phyloP scores from a whole-genome alignment of 2,329 filamentous ascomycete species.

The Sporothrix mexicana region DNA sequence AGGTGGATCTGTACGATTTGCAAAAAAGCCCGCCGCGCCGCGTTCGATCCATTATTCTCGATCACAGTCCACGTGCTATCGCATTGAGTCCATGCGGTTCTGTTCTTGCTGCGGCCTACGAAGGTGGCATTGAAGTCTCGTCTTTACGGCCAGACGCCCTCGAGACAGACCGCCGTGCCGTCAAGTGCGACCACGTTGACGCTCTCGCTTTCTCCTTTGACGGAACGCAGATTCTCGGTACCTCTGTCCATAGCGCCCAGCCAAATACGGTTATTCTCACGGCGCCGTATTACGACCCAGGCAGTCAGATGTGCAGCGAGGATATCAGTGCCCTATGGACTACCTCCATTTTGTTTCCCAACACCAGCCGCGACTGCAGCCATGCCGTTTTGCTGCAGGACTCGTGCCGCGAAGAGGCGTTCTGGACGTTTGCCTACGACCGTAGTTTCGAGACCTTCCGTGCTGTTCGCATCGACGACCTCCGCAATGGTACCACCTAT shows the following conservation, averaged over 20 bases:
- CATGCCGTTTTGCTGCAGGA: constrained; percentile 74
- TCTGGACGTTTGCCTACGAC: constrained; percentile 81
- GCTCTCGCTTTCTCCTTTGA: constrained; percentile 76
- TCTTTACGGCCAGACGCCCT: constrained; percentile 70
- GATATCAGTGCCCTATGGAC: constrained; percentile 80
- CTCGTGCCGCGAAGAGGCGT: constrained; percentile 66
- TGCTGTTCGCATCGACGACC: constrained; percentile 75
- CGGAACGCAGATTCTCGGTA: constrained; percentile 78
- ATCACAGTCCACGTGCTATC: constrained; percentile 78
- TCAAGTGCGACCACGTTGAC: constrained; percentile 80
- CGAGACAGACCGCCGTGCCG: constrained; percentile 71
- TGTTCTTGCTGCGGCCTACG: constrained; percentile 83
- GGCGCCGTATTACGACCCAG: constrained; percentile 78
- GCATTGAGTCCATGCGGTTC: constrained; percentile 80
- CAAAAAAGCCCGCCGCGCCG: constrained; percentile 67
- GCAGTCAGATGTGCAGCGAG: constrained; percentile 68
- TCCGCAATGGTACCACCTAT: constrained; percentile 77
- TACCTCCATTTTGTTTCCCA: constrained; percentile 82
- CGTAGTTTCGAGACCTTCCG: constrained; percentile 77
- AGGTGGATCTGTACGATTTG: constrained; percentile 85
- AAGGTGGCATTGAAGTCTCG: constrained; percentile 87
- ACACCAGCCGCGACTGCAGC: constrained; percentile 78
- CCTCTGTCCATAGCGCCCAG: constrained; percentile 67
- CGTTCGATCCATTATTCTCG: constrained; percentile 75
- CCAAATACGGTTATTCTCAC: constrained; percentile 78